Base-by-base conservation (phyloP, 139 green algal species). In the Yamagishiella unicocca region DNA sequence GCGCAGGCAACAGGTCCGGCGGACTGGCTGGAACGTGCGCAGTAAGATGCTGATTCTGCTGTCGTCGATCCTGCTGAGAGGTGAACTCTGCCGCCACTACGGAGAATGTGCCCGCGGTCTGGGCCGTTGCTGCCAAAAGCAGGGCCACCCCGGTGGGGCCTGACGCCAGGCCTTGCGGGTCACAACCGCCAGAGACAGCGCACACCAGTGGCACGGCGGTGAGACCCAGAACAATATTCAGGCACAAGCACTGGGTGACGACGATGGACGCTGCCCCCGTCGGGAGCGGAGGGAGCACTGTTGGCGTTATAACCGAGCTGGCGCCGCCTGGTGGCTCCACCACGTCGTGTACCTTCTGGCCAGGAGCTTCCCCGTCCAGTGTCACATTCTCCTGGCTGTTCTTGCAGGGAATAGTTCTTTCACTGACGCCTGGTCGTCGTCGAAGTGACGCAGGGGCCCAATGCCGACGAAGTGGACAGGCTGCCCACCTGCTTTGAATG, bases 191-290 rank as follows among this genome's bases (percentile, higher is more conserved):
- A 4, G 33, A 12, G 4, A 38, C 22, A 31, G 76, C 9, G 54
- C 76, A 83, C 1, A 55, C 35, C 53, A 83, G 53, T 12, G 76
- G 35, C 17, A 40, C 19, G 4, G 54, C 35, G 2, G 76, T 55
- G 46, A 83, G 33, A 8, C 76, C 76, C 27, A 62, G n/a, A 21
- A 83, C 76, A 5, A 21, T 71, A 54, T 71, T 83, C 1, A 72
- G 35, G 53, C 76, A 83, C 24, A 54, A n/a, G 54, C 43, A 43
- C 38, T 83, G 76, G 38, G 71, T 12, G 0, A 54, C 40, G 33
- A 62, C 33, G 2, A 83, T 42, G 24, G 43, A 9, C 19, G 19
- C 58, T 67, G 14, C 6, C 14, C 6, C 22, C 58, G 58, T 17
- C 14, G 58, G 9, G 58, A 67, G 58, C 19, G 22, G 14, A 35